Percentiles rank a stretch among this genome's conserved stretches.
Conservation (phyloP, 108 stramenopile species). For the Cyclotella atomus region DNA sequence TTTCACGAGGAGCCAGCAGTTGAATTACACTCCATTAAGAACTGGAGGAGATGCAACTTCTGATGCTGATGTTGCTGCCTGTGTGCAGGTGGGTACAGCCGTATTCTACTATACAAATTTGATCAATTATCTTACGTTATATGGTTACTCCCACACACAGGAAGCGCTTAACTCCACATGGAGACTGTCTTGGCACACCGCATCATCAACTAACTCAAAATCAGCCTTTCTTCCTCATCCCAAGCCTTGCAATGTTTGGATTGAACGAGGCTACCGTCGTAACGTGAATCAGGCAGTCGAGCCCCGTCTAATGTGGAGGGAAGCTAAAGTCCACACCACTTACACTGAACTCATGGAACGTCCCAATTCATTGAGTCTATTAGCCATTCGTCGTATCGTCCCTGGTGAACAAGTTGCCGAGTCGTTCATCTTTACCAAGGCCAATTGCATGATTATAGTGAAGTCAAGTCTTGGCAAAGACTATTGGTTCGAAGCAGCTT, state of each 20-base stretch:
- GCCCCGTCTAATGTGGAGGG: constrained; percentile 77
- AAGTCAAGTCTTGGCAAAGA: constrained; percentile 38
- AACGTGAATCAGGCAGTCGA: constrained; percentile 62
- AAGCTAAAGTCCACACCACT: neutral
- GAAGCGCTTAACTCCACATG: constrained; percentile 44
- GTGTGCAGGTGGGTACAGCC: constrained; percentile 29
- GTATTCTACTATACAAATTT: neutral
- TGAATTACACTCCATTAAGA: neutral
- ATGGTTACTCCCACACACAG: constrained; percentile 1
- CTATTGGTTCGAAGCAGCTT: constrained; percentile 42
- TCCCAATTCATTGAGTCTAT: constrained; percentile 37
- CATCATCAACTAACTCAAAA: neutral
- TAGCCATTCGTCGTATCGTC: constrained; percentile 39
- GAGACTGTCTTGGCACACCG: constrained; percentile 34
- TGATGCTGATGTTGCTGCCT: constrained; percentile 24
- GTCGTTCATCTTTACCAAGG: constrained; percentile 21
- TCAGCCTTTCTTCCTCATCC: constrained; percentile 5
- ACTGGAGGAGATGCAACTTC: constrained; percentile 36
- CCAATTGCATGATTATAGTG: constrained; percentile 34
- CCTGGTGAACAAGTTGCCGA: constrained; percentile 2
- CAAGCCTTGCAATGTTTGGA: constrained; percentile 53
- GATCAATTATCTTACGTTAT: neutral
- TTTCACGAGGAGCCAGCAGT: constrained; percentile 17
- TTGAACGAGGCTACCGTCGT: constrained; percentile 71
- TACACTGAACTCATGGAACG: constrained; percentile 16